phyloP scores from a whole-genome alignment of 2,329 filamentous ascomycete species.

The Tolypocladium inflatum region DNA sequence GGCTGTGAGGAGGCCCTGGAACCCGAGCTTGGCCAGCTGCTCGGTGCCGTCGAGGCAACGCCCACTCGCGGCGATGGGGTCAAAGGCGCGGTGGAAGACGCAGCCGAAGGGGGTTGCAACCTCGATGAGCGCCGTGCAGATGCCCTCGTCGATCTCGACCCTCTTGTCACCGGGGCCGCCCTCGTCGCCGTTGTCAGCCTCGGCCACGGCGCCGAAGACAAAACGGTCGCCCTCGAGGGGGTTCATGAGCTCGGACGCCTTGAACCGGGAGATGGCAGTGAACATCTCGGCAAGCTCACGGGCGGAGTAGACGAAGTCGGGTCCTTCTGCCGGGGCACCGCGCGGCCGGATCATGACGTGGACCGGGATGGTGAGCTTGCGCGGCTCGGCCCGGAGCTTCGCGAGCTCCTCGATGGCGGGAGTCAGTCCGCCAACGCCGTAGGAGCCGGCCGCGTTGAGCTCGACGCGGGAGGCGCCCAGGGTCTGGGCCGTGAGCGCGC shows the following conservation, averaged over 20 bases:
- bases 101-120: constrained; percentile 32
- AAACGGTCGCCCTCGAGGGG: constrained; percentile 40
- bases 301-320: constrained; percentile 40
- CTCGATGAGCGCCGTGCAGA: constrained; percentile 29
- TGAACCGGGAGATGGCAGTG: constrained; percentile 26
- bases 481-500: constrained; percentile 27
- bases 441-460: constrained; percentile 42
- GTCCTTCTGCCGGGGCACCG: constrained; percentile 6
- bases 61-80: constrained; percentile 28
- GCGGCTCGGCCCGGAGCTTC: constrained; percentile 11
- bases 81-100: constrained; percentile 49
- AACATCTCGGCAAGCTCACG: constrained; percentile 36
- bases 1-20: constrained; percentile 42
- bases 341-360: constrained; percentile 48
- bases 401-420: constrained; percentile 31
- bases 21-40: constrained; percentile 31
- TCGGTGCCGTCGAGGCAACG: constrained; percentile 16
- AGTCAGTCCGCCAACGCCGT: constrained; percentile 40
- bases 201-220: constrained; percentile 40
- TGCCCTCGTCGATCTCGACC: constrained; percentile 27
- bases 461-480: constrained; percentile 42
- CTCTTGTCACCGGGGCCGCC: background rate
- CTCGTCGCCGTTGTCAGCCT: constrained; percentile 1
- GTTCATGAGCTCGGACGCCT: constrained; percentile 25
- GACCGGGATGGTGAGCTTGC: constrained; percentile 25